These are phyloP conservation scores for Sorghum bicolor DNA, from an alignment of 176 grass and related monocot species.

Conservation along the genomic window DNA sequence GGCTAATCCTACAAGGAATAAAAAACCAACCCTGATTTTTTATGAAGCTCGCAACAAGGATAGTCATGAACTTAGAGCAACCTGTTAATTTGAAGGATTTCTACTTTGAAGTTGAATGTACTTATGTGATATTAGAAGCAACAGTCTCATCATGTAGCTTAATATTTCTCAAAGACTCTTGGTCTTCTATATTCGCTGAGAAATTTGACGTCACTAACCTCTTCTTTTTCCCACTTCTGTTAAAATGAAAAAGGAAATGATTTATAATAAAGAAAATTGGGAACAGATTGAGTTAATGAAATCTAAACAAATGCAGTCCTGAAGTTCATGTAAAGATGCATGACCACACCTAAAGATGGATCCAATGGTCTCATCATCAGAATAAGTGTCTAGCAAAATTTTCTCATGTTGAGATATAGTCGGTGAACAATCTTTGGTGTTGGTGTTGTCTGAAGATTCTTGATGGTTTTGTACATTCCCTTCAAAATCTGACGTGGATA, in stretches of 20 bases:
- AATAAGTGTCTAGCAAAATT: conserved; percentile 22
- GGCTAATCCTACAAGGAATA: neutral
- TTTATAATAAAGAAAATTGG: neutral
- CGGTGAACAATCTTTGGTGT: neutral
- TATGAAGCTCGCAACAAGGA: neutral
- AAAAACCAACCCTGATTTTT: neutral
- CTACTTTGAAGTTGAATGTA: neutral
- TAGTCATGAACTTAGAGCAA: neutral
- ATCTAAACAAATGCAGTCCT: neutral
- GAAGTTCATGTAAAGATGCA: conserved; percentile 17
- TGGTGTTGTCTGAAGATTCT: neutral
- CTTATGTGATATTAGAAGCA: conserved; percentile 38
- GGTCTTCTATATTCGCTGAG: conserved; percentile 2
- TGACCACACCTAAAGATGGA: conserved; percentile 57
- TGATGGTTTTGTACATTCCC: neutral
- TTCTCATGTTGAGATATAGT: conserved; percentile 34
- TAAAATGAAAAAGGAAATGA: neutral
- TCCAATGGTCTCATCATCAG: conserved; percentile 52
- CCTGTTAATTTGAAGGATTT: neutral
- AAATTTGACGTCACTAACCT: conserved; percentile 30
- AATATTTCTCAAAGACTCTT: conserved; percentile 14
- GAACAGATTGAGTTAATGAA: neutral
- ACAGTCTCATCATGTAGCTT: neutral
- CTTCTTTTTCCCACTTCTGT: conserved; percentile 42
- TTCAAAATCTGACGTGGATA: conserved; percentile 9